Base-by-base conservation (phyloP, 768 basidiomycete species). In the Jaapia argillacea region DNA sequence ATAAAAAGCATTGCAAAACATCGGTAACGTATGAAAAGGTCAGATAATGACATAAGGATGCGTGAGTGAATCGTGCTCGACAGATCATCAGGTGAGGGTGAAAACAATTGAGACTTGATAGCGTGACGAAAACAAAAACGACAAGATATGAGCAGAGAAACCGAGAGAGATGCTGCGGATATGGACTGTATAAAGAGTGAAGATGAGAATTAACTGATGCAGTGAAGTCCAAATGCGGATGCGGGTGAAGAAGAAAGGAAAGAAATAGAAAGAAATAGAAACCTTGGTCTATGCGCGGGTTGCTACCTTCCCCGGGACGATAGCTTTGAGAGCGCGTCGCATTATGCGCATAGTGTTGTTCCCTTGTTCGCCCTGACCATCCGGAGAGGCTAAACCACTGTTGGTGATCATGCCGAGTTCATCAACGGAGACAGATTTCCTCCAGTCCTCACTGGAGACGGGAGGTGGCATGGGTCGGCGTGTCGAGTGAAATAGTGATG, bases 311-410 rank as follows among this genome's bases (percentile, higher is more conserved):
- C 72, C 73, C 37, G 82, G 78, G 45, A 81, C 81, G 58, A 87
- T 79, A 3, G 84, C 79, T 60, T 81, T 85, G 59, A 88, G 69
- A 10, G 85, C 85, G 38, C 79, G 79, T 28, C 76, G 74, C 44
- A 87, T 74, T 44, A 78, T 66, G 4, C 75, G 68, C 40, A 72
- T 66, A 14, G 75, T 71, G 10, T 68, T 66, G 43, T 69, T 67
- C 45, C 60, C 65, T 25, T 74, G 74, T 41, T 77, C 74, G 53
- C 66, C 72, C 24, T 36, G 40, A 12, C 44, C 35, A 2, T 27
- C 41, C 18, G 50, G 36, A 54, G 60, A 18, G n/a, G n/a, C n/a
- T n/a, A n/a, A n/a, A n/a, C n/a, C n/a, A 54, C 50, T 23, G 59
- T 53, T 21, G 51, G 60, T 47, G 50, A 79, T 65, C 42, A 73